Evolutionary conservation across 768 basidiomycete genomes (phyloP), one percentile per base, ranked within the genome.

Genomic region (Leccinellum luteum): DNA sequence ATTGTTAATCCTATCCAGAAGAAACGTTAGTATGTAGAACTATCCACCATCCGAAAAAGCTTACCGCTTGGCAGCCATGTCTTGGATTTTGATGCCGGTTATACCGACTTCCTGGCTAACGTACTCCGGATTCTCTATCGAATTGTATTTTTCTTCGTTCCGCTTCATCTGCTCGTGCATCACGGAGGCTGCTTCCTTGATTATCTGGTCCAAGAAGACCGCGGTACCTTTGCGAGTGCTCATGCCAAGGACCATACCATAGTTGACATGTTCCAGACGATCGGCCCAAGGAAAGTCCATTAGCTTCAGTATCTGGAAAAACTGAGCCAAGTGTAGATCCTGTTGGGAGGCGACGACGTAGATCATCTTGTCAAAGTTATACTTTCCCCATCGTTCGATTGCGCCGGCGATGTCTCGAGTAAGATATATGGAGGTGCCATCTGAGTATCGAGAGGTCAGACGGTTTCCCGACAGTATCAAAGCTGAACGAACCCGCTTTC

Each of bases 111-210:
- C 90, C 60, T 81, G 79, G 56, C 84, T 83, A 48, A 87, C 88
- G 48, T 73, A 75, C 67, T 91, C 89, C 1, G 96, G 95, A 71
- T 99, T 85, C 66, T 92, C 92, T 35, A 99, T 81, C 25, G 87
- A 85, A 4, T 78, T 82, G 66, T 95, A 98, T 74, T 98, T 99
- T 52, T 86, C 93, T 75, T 92, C 87, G 70, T 98, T 98, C 74
- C 87, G 87, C 73, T 78, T 80, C 96, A 99, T 99, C 75, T 95
- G 92, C 58, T 95, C 94, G 74, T 92, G 93, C 96, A 98, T 98
- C 51, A 89, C 86, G 45, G 82, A 80, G 5, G 85, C 81, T 0
- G 95, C 93, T 67, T 97, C 94, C 63, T 87, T 83, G 71, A 93
- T 89, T 63, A 93, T 98, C 72, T 98, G 85, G 65, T 97, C 86